phyloP scores from a whole-genome alignment of 257 asterid genomes.

The Salvia splendens region DNA sequence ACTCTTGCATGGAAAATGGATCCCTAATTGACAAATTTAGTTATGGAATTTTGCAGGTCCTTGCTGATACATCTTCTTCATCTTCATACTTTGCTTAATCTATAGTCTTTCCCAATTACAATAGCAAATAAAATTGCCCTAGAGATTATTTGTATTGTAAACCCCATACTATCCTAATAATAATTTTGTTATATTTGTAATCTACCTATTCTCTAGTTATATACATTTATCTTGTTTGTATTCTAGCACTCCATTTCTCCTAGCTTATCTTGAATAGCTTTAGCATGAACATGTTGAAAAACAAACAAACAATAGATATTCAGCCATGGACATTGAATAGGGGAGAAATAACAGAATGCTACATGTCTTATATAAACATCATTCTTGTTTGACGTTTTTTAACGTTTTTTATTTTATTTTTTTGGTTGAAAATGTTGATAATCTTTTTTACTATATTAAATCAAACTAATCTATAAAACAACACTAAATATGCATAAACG shows the following conservation, averaged over 20 bases:
- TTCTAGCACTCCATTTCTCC: neutral
- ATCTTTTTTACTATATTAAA: too few relatives aligned
- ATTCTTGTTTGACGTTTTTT: too few relatives aligned
- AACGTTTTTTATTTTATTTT: too few relatives aligned
- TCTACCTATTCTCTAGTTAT: conserved; percentile 16
- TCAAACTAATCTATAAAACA: too few relatives aligned
- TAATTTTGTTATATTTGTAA: conserved; percentile 10
- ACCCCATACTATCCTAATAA: conserved; percentile 3
- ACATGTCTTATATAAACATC: too few relatives aligned
- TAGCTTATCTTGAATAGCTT: too few relatives aligned
- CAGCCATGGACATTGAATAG: too few relatives aligned
- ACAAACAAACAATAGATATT: too few relatives aligned
- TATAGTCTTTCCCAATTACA: conserved; percentile 23
- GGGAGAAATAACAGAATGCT: too few relatives aligned
- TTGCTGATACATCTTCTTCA: conserved; percentile 93
- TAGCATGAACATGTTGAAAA: too few relatives aligned
- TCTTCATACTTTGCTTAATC: conserved; percentile 94
- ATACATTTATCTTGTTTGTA: conserved; percentile 10
- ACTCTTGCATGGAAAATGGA: neutral
- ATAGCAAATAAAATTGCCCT: conserved; percentile 13
- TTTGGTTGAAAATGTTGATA: too few relatives aligned
- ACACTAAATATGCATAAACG: too few relatives aligned
- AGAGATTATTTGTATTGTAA: conserved; percentile 28
- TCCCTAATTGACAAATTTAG: conserved; percentile 14
- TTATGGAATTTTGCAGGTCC: conserved; percentile 62